These are phyloP conservation scores for Amanita phalloides DNA, from an alignment of 768 basidiomycete genomes.

Conservation along the genomic window DNA sequence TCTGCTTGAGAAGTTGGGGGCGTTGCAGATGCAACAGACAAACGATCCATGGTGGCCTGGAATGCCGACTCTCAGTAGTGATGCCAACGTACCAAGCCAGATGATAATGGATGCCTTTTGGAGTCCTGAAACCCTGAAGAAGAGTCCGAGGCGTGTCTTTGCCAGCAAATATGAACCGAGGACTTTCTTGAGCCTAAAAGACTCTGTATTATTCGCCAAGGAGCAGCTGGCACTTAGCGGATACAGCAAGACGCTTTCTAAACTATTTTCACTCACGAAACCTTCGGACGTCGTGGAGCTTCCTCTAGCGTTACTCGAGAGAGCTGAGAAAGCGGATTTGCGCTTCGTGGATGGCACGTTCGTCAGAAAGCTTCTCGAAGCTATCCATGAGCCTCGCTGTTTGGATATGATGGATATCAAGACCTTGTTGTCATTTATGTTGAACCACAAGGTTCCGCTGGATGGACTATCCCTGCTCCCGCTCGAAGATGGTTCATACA, in stretches of 20 bases:
- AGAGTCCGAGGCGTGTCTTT: conserved; percentile 16
- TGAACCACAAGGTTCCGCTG: conserved; percentile 9
- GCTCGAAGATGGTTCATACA: conserved; percentile 22
- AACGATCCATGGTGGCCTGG: conserved; percentile 28
- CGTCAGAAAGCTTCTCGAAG: conserved; percentile 11
- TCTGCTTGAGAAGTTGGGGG: conserved; percentile 19
- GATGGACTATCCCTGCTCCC: conserved; percentile 24
- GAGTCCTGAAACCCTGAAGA: conserved; percentile 13
- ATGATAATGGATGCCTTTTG: conserved; percentile 19
- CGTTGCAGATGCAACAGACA: conserved; percentile 8
- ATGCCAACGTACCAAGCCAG: conserved; percentile 9
- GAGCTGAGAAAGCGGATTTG: conserved; percentile 11
- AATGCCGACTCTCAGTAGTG: conserved; percentile 9
- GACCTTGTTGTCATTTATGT: conserved; percentile 17
- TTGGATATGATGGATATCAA: conserved; percentile 13
- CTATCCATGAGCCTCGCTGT: conserved; percentile 5
- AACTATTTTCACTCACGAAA: conserved; percentile 13
- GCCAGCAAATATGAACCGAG: conserved; percentile 12
- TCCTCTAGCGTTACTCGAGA: conserved; percentile 11
- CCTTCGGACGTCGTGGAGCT: conserved; percentile 13
- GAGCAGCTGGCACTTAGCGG: conserved; percentile 10
- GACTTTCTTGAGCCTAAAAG: conserved; percentile 9
- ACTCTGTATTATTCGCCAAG: conserved; percentile 15
- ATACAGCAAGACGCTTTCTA: conserved; percentile 8
- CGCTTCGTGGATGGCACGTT: conserved; percentile 15